Evolutionary conservation across 2,329 filamentous ascomycete species (phyloP), one percentile per base, ranked within the genome.

Genomic region (Beauveria scarabaeidicola): DNA sequence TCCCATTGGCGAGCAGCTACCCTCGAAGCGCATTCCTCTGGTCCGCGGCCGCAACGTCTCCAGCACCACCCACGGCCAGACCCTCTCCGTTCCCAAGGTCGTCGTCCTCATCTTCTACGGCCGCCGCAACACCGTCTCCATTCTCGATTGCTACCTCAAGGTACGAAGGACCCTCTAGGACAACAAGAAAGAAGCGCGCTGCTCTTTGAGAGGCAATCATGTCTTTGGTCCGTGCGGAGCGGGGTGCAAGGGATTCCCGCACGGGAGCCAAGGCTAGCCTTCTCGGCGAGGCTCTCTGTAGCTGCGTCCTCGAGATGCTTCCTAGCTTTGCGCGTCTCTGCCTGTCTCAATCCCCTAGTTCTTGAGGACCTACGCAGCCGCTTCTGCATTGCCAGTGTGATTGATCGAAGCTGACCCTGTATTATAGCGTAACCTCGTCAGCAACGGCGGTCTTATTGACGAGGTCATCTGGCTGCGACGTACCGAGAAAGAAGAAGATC

Each of bases 81-180:
- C 52, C 13, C 52, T 60, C 36, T 43, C 43, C 15, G 58, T 60
- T 8, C 58, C 58, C 62, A 75, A 72, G 63, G 67, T 79, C n/a
- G 71, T 78, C 61, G 77, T 70, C 17, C 69, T 79, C 59, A 74
- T 79, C 1, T 79, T 79, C 60, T 79, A 72, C 61, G 77, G 77
- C 21, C 72, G 77, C 17, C 73, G 72, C 53, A 68, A 71, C 59
- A 73, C 74, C 10, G 74, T 78, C 25, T 73, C 76, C 36, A 73
- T 79, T 29, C 64, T 80, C 44, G 76, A 78, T 61, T 80, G 77
- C 61, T 80, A 79, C 61, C 65, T 76, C 40, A 72, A 74, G 70
- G 71, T 75, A 65, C 50, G 57, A 47, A 56, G 43, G 19, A 15
- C 43, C 19, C 17, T 21, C 10, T 21, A 23, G 7, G 19, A 23